These are phyloP conservation scores for Danielozyma ontarioensis DNA, from an alignment of 805 yeast species.

Conservation along the genomic window DNA sequence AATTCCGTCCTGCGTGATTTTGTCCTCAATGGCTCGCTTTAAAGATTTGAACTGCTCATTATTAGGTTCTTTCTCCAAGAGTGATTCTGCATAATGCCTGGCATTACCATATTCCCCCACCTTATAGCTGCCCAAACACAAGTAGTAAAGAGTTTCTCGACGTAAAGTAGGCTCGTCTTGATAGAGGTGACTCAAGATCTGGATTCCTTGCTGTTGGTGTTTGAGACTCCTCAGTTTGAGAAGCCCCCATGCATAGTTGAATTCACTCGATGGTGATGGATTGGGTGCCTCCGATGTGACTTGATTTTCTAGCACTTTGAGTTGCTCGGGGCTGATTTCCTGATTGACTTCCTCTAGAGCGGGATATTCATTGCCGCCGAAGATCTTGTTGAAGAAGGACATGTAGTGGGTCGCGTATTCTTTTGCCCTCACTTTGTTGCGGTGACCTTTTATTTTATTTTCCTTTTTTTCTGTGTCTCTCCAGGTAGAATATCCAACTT, in stretches of 20 bases:
- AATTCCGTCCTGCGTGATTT: slow-evolving; percentile 80
- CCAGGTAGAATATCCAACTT: too few relatives aligned
- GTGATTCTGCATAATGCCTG: slow-evolving; percentile 74
- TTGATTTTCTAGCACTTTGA: slow-evolving; percentile 70
- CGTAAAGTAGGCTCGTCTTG: slow-evolving; percentile 77
- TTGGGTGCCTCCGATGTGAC: slow-evolving; percentile 75
- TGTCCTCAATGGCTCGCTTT: slow-evolving; percentile 74
- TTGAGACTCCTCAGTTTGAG: slow-evolving; percentile 60
- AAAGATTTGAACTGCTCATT: slow-evolving; percentile 72
- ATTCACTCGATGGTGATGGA: slow-evolving; percentile 77
- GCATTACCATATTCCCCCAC: slow-evolving; percentile 84
- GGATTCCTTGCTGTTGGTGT: slow-evolving; percentile 77
- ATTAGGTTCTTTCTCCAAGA: slow-evolving; percentile 76
- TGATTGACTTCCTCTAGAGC: slow-evolving; percentile 37
- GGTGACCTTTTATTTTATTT: too few relatives aligned
- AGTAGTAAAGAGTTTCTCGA: slow-evolving; percentile 83
- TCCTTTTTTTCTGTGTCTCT: too few relatives aligned
- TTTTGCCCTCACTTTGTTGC: too few relatives aligned
- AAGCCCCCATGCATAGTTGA: slow-evolving; percentile 96
- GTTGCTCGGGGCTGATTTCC: slow-evolving; percentile 68
- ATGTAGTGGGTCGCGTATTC: too few relatives aligned
- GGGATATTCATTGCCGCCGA: slow-evolving; percentile 22
- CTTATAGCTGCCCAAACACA: slow-evolving; percentile 83
- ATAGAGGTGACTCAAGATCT: slow-evolving; percentile 63
- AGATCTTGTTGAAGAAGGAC: too few relatives aligned